phyloP scores from a whole-genome alignment of 345 rosid genomes.

The Toxicodendron radicans region DNA sequence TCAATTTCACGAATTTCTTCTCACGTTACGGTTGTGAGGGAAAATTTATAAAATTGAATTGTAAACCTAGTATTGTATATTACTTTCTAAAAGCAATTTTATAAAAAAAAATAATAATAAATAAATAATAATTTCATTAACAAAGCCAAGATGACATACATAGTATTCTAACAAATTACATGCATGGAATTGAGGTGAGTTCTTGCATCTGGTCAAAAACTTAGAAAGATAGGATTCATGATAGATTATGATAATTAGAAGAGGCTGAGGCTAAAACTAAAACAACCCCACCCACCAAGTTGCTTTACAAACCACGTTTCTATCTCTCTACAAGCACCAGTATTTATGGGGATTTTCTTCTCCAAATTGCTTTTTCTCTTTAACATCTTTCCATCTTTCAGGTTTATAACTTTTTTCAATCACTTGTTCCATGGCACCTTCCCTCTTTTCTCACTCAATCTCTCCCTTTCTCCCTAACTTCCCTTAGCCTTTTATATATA shows the following conservation, averaged over 20 bases:
- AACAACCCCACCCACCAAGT: conserved; percentile 31
- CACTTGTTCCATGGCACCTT: conserved; percentile 35
- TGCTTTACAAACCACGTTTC: conserved; percentile 69
- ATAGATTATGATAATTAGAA: no score
- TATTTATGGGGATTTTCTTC: conserved; percentile 37
- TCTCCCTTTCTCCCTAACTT: conserved; percentile 36
- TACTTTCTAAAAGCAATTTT: no score
- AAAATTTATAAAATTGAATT: no score
- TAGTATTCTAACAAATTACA: not conserved
- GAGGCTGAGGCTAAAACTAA: conserved; percentile 35
- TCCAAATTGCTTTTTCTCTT: conserved; percentile 17
- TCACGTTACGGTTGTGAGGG: no score
- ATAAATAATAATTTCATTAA: no score
- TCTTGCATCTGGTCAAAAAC: conserved; percentile 18
- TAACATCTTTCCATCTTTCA: conserved; percentile 32
- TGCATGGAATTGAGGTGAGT: conserved; percentile 9
- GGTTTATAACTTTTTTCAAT: conserved; percentile 26
- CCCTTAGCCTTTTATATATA: conserved; percentile 25
- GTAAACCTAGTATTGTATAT: no score
- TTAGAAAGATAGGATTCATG: not conserved
- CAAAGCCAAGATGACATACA: no score
- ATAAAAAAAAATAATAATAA: no score
- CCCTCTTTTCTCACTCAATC: conserved; percentile 29
- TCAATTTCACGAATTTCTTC: no score
- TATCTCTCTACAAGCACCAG: conserved; percentile 33